phyloP scores from a whole-genome alignment of 2,329 filamentous ascomycete species.

The Aspergillus fijiensis region DNA sequence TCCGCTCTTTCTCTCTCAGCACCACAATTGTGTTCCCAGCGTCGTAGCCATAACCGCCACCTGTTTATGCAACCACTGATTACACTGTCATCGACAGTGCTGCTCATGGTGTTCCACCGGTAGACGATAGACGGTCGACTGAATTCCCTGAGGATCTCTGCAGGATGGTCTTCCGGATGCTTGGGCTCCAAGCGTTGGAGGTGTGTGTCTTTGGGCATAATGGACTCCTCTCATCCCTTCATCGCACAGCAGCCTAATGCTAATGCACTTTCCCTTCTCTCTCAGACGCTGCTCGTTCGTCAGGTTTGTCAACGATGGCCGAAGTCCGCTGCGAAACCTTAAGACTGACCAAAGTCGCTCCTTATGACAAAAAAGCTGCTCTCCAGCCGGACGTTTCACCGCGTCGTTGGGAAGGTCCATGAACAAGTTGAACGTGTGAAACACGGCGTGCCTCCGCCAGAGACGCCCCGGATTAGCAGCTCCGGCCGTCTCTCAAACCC shows the following conservation, averaged over 20 bases:
- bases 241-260: neutral
- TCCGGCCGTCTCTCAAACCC: conserved; percentile 1
- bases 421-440: conserved; percentile 42
- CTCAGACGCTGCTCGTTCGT: neutral
- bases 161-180: conserved; percentile 29
- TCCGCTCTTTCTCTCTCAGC: neutral
- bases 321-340: neutral
- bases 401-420: conserved; percentile 45
- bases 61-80: neutral
- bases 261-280: neutral
- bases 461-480: conserved; percentile 29
- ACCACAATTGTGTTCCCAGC: too few species aligned
- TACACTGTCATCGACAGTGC: neutral
- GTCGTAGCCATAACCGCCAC: too few species aligned
- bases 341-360: conserved; percentile 8
- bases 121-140: neutral
- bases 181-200: conserved; percentile 36
- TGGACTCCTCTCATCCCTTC: neutral
- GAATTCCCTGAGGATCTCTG: neutral
- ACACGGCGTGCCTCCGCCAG: conserved; percentile 44
- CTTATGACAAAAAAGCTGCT: conserved; percentile 35
- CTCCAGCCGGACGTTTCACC: conserved; percentile 45
- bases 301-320: conserved; percentile 28
- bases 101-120: too few species aligned
- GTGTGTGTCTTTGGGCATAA: conserved; percentile 29